Base-by-base conservation (phyloP, 2,329 filamentous ascomycete species). In the Cryphonectria japonica region DNA sequence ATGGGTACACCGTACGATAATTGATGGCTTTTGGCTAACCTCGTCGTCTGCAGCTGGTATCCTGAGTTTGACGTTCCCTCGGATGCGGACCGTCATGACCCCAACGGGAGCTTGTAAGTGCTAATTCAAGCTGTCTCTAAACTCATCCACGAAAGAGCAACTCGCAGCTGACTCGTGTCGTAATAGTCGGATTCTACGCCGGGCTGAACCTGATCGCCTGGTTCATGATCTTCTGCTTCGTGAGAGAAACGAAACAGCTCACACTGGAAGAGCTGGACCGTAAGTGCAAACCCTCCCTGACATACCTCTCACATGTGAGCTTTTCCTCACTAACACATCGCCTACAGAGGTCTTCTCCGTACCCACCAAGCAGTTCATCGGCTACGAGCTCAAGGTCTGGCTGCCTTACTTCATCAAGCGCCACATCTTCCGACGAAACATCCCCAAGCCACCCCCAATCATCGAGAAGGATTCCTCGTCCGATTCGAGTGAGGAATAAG, bases 241-340 rank as follows among this genome's bases (percentile, higher is more conserved):
- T 89, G 2, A 86, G 87, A 0, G 88, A 90, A 77, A 90, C 88
- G 16, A 90, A 90, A 78, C 86, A 88, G 75, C 83, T 83, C 43
- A 88, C 86, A 1, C 78, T 85, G 14, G 86, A 88, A 77, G 87
- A 89, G 76, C 79, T 92, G 50, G 89, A 92, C 75, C 70, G 70
- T 71, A 69, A 69, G 70, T 41, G 9, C 22, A 29, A 29, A 9
- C 19, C 41, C 41, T 1, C 13, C 7, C 32, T 14, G 19, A 22
- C 22, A 11, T 14, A 59, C 26, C 9, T 19, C 13, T 19, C 26
- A 34, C 14, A 32, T 19, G 26, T 59, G 54, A 29, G 14, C n/a
- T 22, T 37, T 32, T 43, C 14, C 19, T 50, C 26, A 52, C 50
- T 39, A 8, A 41, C 52, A 67, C 66, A 57, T 32, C 26, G 19